Evolutionary conservation across 352 stramenopile genomes (phyloP), one percentile per base, ranked within the genome.

Genomic region (Pythium apleroticum): DNA sequence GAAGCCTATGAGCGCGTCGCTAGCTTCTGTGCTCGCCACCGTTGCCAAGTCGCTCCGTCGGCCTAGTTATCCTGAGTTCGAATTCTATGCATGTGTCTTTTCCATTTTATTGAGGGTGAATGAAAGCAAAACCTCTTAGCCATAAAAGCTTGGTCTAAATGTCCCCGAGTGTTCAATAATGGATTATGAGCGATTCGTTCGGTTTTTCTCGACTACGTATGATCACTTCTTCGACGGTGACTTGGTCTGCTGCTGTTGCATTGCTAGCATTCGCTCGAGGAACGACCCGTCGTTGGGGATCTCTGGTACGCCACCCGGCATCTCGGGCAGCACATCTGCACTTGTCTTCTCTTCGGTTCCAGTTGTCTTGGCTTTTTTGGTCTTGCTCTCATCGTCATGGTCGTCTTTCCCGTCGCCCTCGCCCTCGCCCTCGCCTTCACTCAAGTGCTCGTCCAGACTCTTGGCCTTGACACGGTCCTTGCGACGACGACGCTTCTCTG

Each of bases 221-320:
- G 43, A 27, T 50, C 43, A 50, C 43, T 50, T 50, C n/a, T 27
- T 50, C 17, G 43, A 50, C n/a, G 43, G 43, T 3, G 43, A 28
- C 43, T 50, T 50, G n/a, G n/a, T 27, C 25, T 87, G 60, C 30
- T 81, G 25, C 67, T 88, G 73, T 63, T 91, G 80, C 64, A 86
- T 54, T 0, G 75, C 74, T 41, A 95, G 71, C 80, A 95, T 91
- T 27, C 66, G 77, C 39, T 81, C 84, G 24, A 95, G 48, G 53
- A 93, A 95, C 60, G 79, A 92, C 25, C 86, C 86, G 63, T 95
- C 86, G 63, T 95, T 91, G 0, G 84, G 60, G 60, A 95, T 92
- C 68, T 89, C 84, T 0, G 81, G 71, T 15, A 95, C 82, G 25
- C 82, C 86, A 1, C 84, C 86, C 0, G 84, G 84, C 12, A 77